phyloP scores from a whole-genome alignment of 2,329 filamentous ascomycete species.

The Rhinocladiella mackenziei region DNA sequence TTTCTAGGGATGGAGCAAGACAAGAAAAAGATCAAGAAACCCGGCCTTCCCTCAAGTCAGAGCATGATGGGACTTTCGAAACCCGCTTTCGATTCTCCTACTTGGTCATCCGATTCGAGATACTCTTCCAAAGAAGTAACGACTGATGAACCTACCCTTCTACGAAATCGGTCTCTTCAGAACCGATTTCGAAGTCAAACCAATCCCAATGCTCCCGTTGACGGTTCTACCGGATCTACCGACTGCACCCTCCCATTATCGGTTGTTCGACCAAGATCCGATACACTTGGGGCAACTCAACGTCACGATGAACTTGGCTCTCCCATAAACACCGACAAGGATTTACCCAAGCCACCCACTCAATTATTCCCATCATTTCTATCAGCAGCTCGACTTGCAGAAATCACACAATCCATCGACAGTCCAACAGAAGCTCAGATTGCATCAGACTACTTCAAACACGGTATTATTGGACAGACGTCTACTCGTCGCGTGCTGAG shows the following conservation, averaged over 20 bases:
- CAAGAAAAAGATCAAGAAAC: conserved; percentile 14
- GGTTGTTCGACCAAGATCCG: conserved; percentile 7
- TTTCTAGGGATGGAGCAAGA: conserved; percentile 23
- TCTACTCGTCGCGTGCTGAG: conserved; percentile 20
- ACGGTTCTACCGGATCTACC: conserved; percentile 2
- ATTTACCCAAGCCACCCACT: conserved; percentile 15
- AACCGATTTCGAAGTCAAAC: conserved; percentile 4
- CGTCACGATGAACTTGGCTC: conserved; percentile 1
- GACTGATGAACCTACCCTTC: conserved; percentile 5
- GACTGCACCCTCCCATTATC: conserved; percentile 4
- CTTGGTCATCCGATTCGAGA: conserved; percentile 5
- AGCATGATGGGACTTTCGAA: conserved; percentile 18
- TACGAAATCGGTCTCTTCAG: not conserved
- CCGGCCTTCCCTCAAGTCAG: conserved; percentile 12
- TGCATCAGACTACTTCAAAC: conserved; percentile 16
- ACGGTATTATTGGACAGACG: conserved; percentile 22
- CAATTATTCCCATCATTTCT: conserved; percentile 1
- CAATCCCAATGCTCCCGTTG: conserved; percentile 7
- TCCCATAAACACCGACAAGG: conserved; percentile 13
- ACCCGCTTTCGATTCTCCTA: not conserved
- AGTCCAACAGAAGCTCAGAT: conserved; percentile 21
- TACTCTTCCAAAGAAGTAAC: conserved; percentile 20
- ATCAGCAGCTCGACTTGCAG: conserved; percentile 9
- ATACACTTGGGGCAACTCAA: conserved; percentile 16
- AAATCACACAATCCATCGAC: conserved; percentile 6